Evolutionary conservation across 257 asterid genomes (phyloP).

Genomic region (Echium plantagineum): DNA sequence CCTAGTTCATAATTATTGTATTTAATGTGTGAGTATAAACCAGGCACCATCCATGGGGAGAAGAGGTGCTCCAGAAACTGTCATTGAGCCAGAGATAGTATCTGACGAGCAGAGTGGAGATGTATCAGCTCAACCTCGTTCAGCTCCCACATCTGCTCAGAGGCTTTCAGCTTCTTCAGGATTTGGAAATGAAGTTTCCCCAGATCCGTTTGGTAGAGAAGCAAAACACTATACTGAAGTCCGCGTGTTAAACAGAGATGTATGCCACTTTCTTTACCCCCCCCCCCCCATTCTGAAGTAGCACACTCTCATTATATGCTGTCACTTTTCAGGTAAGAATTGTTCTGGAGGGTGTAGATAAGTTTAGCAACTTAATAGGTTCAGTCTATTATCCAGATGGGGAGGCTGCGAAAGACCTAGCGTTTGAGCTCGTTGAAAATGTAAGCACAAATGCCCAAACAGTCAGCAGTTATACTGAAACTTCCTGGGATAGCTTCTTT

Average conservation of each 20-base stretch:
- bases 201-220: slow-evolving; percentile 68
- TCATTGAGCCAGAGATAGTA: slow-evolving; percentile 21
- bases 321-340: slow-evolving; percentile 61
- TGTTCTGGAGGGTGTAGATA: slow-evolving; percentile 94
- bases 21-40: not conserved
- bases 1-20: not conserved
- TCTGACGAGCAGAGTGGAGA: slow-evolving; percentile 53
- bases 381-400: slow-evolving; percentile 87
- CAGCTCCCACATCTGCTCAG: slow-evolving; percentile 66
- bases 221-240: slow-evolving; percentile 81
- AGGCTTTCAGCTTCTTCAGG: slow-evolving; percentile 51
- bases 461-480: not conserved
- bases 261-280: slow-evolving; percentile 17
- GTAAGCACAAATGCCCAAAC: slow-evolving; percentile 24
- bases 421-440: slow-evolving; percentile 80
- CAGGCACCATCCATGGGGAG: slow-evolving; percentile 78
- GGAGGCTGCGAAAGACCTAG: slow-evolving; percentile 82
- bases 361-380: slow-evolving; percentile 76
- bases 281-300: too few species aligned
- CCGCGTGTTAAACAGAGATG: slow-evolving; percentile 74
- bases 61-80: slow-evolving; percentile 43
- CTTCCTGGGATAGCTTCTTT: not conserved
- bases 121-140: slow-evolving; percentile 32
- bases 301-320: slow-evolving; percentile 3
- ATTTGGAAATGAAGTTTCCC: slow-evolving; percentile 40